These are phyloP conservation scores for Ilex aquifolium DNA, from an alignment of 257 asterid genomes.

Conservation along the genomic window DNA sequence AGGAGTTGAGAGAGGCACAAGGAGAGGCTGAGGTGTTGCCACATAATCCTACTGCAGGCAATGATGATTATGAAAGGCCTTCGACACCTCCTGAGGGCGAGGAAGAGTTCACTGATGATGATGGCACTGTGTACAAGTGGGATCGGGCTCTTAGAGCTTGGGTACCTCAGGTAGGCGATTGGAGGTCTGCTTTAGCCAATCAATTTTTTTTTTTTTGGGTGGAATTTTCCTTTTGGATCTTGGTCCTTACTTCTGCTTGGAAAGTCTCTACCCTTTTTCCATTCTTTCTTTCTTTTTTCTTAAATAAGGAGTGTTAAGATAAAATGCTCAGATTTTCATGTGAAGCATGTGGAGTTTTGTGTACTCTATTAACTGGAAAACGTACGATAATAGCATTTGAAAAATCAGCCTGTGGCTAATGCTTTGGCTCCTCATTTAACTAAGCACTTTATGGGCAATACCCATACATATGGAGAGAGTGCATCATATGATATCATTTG, in stretches of 20 bases:
- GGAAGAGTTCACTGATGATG: slow-evolving; percentile 92
- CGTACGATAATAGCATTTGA: no score
- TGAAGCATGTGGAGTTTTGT: no score
- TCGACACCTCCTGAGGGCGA: slow-evolving; percentile 93
- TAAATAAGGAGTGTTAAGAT: no score
- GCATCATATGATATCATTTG: not conserved
- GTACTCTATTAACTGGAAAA: no score
- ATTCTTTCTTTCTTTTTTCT: not conserved
- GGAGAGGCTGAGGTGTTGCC: slow-evolving; percentile 31
- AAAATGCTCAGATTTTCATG: no score
- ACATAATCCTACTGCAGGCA: slow-evolving; percentile 1
- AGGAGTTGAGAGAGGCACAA: slow-evolving; percentile 77
- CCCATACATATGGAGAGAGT: no score
- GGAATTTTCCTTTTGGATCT: not conserved
- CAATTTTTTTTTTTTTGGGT: not conserved
- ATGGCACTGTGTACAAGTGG: slow-evolving; percentile 93
- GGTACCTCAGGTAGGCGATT: slow-evolving; percentile 81
- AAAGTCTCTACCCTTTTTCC: no score
- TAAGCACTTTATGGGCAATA: no score
- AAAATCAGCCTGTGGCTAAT: no score
- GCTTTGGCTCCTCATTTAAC: no score
- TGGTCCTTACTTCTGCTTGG: not conserved
- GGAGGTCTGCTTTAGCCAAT: not conserved
- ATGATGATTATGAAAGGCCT: slow-evolving; percentile 70
- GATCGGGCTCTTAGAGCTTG: slow-evolving; percentile 66